Evolutionary conservation across 805 yeast genomes (phyloP).

Genomic region (Pichia sporocuriosa): DNA sequence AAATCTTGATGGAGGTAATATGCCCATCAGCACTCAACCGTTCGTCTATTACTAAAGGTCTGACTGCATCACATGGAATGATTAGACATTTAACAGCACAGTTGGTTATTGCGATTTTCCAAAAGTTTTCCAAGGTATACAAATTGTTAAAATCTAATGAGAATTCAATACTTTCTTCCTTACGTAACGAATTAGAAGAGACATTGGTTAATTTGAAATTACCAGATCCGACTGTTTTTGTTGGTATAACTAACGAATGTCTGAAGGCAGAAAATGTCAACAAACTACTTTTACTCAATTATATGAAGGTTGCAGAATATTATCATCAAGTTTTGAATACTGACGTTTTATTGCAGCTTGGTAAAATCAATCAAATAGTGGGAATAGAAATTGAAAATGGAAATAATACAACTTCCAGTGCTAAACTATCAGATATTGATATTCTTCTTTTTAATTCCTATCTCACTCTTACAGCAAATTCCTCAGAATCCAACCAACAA

Average conservation of each 20-base stretch:
- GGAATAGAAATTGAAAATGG: constrained; percentile 17
- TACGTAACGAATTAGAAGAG: constrained; percentile 20
- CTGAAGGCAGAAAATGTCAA: constrained; percentile 27
- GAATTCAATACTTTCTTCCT: constrained; percentile 10
- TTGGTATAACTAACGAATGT: constrained; percentile 38
- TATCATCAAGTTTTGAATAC: constrained; percentile 20
- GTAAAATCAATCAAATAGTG: constrained; percentile 11
- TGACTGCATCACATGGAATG: constrained; percentile 43
- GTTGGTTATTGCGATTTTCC: constrained; percentile 45
- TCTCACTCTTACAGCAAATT: constrained; percentile 49
- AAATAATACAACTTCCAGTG: background rate
- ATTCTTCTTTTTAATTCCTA: constrained; percentile 52
- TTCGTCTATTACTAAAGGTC: constrained; percentile 48
- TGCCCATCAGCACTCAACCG: constrained; percentile 61
- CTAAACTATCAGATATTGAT: constrained; percentile 42
- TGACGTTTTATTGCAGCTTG: constrained; percentile 16
- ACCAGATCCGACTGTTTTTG: constrained; percentile 45
- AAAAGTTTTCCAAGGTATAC: constrained; percentile 43
- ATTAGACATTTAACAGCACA: constrained; percentile 62
- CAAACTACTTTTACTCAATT: constrained; percentile 42
- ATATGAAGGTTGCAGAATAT: constrained; percentile 33
- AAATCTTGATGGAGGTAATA: constrained; percentile 45
- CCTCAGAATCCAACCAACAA: constrained; percentile 21
- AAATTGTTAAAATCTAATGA: constrained; percentile 17
- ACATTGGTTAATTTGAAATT: constrained; percentile 26